Evolutionary conservation across 371 early-diverging fungal genomes (phyloP).

Genomic region (Mortierella sp.): DNA sequence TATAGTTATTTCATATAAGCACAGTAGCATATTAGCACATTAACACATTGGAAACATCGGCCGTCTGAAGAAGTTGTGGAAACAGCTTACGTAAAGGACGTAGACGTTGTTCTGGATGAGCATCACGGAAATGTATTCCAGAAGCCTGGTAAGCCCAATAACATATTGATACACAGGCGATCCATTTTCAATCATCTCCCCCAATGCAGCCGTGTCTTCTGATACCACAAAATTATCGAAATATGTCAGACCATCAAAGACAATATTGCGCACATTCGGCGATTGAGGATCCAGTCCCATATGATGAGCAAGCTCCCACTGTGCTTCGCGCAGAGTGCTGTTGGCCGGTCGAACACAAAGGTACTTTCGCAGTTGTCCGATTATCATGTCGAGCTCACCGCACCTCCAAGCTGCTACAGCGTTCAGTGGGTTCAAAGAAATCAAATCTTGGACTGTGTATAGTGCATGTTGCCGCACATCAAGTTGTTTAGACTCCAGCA

Average conservation of each 20-base stretch:
- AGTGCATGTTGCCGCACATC: constrained; percentile 57
- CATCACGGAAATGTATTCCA: constrained; percentile 58
- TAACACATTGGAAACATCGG: background rate
- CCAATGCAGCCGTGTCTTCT: constrained; percentile 49
- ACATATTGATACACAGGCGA: constrained; percentile 56
- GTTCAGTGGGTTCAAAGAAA: constrained; percentile 52
- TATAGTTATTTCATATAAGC: constrained; percentile 6
- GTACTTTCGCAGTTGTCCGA: constrained; percentile 30
- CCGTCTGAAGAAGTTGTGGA: background rate
- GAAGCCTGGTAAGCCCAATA: constrained; percentile 43
- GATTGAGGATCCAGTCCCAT: constrained; percentile 31
- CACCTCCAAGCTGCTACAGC: constrained; percentile 58
- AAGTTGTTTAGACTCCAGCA: constrained; percentile 50
- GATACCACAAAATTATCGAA: constrained; percentile 51
- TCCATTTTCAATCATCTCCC: constrained; percentile 49
- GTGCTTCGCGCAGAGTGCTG: constrained; percentile 27
- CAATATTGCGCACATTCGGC: constrained; percentile 14
- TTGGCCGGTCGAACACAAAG: constrained; percentile 11
- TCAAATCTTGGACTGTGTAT: constrained; percentile 55
- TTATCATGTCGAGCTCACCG: constrained; percentile 52
- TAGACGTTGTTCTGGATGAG: constrained; percentile 55
- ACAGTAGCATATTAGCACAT: background rate
- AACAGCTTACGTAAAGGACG: constrained; percentile 49
- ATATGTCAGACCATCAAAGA: constrained; percentile 23
- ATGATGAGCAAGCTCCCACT: constrained; percentile 29